Evolutionary conservation across 2,329 filamentous ascomycete species (phyloP).

Genomic region (Periglandula ipomoeae): DNA sequence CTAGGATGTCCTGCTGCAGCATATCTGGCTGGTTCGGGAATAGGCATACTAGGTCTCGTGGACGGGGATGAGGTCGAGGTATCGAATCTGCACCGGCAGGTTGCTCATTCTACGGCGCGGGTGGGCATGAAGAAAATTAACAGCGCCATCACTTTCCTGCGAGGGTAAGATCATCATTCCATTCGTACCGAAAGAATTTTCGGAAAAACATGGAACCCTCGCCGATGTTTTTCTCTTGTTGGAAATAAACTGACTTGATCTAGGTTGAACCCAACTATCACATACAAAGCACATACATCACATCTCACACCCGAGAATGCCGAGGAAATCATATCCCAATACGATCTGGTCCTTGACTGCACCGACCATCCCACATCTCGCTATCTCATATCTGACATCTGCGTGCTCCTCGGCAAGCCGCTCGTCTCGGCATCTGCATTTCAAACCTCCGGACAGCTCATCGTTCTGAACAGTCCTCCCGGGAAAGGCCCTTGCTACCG

Average conservation of each 20-base stretch:
- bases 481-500: slow-evolving; percentile 79
- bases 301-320: slow-evolving; percentile 65
- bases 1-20: slow-evolving; percentile 84
- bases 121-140: slow-evolving; percentile 74
- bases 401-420: slow-evolving; percentile 67
- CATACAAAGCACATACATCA: slow-evolving; percentile 51
- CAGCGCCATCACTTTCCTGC: slow-evolving; percentile 56
- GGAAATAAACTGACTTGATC: slow-evolving; percentile 5
- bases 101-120: slow-evolving; percentile 63
- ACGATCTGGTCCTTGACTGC: slow-evolving; percentile 86
- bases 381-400: slow-evolving; percentile 87
- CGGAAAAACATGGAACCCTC: background rate
- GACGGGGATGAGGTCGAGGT: slow-evolving; percentile 83
- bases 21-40: slow-evolving; percentile 85
- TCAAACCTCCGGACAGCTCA: slow-evolving; percentile 80
- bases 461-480: slow-evolving; percentile 77
- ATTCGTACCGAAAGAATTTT: background rate
- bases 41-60: slow-evolving; percentile 73
- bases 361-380: slow-evolving; percentile 88
- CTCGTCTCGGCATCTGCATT: slow-evolving; percentile 86
- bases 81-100: slow-evolving; percentile 88
- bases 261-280: slow-evolving; percentile 65
- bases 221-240: too few species aligned
- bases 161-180: slow-evolving; percentile 30
- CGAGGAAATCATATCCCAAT: slow-evolving; percentile 53